phyloP scores from a whole-genome alignment of 2,329 filamentous ascomycete genomes.

The Coniochaeta pulveracea region DNA sequence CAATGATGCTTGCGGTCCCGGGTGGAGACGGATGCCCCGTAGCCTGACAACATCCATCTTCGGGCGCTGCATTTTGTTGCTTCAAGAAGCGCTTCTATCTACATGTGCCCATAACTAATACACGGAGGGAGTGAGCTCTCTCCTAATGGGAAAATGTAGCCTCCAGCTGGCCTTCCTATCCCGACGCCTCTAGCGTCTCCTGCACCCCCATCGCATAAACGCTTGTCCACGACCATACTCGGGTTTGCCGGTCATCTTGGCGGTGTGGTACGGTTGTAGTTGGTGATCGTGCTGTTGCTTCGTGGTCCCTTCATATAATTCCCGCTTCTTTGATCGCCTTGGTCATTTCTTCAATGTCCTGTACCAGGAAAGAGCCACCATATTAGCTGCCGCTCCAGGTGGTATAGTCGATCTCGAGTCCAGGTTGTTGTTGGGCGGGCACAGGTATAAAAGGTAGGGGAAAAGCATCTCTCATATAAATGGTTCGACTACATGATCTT shows the following conservation, averaged over 20 bases:
- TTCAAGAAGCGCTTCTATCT: slow-evolving; percentile 11
- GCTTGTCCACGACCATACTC: slow-evolving; percentile 2
- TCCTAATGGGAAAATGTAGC: slow-evolving; percentile 19
- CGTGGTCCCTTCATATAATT: slow-evolving; percentile 21
- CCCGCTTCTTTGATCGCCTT: slow-evolving; percentile 26
- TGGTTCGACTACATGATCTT: slow-evolving; percentile 64
- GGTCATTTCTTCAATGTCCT: slow-evolving; percentile 24
- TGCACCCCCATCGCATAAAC: neutral
- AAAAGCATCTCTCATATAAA: no score
- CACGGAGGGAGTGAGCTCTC: slow-evolving; percentile 18
- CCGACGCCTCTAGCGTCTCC: neutral
- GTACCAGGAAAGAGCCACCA: slow-evolving; percentile 11
- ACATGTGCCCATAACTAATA: slow-evolving; percentile 16
- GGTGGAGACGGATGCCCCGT: neutral
- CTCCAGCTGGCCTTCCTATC: slow-evolving; percentile 4
- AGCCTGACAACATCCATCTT: neutral
- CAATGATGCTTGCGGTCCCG: slow-evolving; percentile 2
- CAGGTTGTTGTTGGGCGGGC: neutral
- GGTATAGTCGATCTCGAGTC: neutral
- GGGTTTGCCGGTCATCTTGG: neutral
- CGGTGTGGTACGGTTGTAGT: neutral
- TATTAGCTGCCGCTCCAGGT: slow-evolving; percentile 12
- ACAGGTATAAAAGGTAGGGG: neutral
- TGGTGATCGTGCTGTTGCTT: slow-evolving; percentile 6
- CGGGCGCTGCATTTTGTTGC: neutral